A percentile compares a stretch with the other conserved stretches of the same genome.
Conservation (phyloP, 2,329 filamentous ascomycete genomes). For the Fusarium kyushuense region DNA sequence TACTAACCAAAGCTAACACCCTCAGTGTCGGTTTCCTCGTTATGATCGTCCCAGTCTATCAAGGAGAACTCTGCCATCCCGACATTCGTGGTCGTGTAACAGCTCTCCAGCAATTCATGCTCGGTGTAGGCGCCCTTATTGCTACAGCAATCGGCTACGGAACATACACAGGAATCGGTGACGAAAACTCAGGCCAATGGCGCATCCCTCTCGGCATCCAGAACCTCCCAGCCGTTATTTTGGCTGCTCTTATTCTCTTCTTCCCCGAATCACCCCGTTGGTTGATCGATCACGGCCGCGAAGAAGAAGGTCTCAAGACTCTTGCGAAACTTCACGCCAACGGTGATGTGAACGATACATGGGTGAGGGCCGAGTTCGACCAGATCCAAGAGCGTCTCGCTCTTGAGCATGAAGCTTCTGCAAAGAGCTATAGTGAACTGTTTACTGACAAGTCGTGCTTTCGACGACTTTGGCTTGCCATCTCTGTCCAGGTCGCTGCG, state of each 20-base stretch:
- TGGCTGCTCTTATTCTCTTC: constrained; percentile 37
- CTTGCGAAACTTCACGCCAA: constrained; percentile 77
- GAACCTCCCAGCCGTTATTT: constrained; percentile 28
- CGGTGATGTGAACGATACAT: constrained; percentile 73
- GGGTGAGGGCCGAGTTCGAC: constrained; percentile 78
- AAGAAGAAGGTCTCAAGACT: constrained; percentile 73
- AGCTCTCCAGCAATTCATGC: constrained; percentile 82
- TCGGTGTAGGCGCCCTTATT: constrained; percentile 77
- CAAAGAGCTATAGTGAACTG: constrained; percentile 77
- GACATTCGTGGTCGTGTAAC: constrained; percentile 81
- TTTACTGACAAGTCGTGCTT: constrained; percentile 73
- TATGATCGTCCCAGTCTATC: constrained; percentile 71
- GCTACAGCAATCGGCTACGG: constrained; percentile 50
- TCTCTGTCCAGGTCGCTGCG: constrained; percentile 75
- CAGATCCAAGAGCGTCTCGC: constrained; percentile 76
- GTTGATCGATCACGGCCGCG: constrained; percentile 75
- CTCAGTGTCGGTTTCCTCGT: constrained; percentile 59
- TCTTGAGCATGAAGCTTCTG: constrained; percentile 70
- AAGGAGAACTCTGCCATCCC: constrained; percentile 83
- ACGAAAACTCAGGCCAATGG: constrained; percentile 31
- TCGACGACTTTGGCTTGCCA: constrained; percentile 77
- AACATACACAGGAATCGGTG: constrained; percentile 10
- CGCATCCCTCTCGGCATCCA: constrained; percentile 39
- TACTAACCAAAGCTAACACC: not conserved
- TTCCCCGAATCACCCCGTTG: constrained; percentile 45